Evolutionary conservation across 208 protist species (phyloP), one percentile per base, ranked within the genome.

Genomic region (Crithidia brevicula): DNA sequence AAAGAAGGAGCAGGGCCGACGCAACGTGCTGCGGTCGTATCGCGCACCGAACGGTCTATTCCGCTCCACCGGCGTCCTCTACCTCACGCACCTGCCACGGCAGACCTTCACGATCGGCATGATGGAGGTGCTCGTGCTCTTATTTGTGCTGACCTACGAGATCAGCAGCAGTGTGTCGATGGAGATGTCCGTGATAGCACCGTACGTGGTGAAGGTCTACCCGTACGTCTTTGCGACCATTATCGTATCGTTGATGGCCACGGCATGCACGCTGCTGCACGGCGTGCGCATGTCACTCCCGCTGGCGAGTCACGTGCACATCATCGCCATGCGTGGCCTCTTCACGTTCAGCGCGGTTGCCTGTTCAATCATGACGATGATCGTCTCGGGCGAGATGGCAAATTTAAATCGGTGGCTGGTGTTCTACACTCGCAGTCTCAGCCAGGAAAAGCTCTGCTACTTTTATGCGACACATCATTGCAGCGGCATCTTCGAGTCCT

Each of bases 51-150:
- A 57, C 30, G 82, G 83, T 0, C 27, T 88, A 33, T 89, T 92
- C 38, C 65, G 81, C 45, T 16, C 23, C 30, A 91, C 86, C 20
- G 83, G 83, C 22, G 66, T 90, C 4, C 72, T 96, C 22, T 91
- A 85, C 68, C 66, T 92, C 27, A 91, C 86, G 6, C 67, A 79
- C 34, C 50, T 96, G 36, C 83, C 87, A 3, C 61, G 61, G 36
- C 82, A 93, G 40, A 96, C 90, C 7, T 79, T 93, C 64, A 77
- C 73, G 20, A 49, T 90, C 30, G 87, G 75, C 1, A 38, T 86
- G 10, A 45, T 91, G 25, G 71, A 93, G 46, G 18, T 89, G 9
- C 30, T 89, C 1, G 42, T 77, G 33, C 57, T 47, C 27, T 18
- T 85, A 3, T 22, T 81, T 0, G 11, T 87, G 20, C 63, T 79